Base-by-base conservation (phyloP, 2,329 filamentous ascomycete genomes). In the Bertia moriformis region DNA sequence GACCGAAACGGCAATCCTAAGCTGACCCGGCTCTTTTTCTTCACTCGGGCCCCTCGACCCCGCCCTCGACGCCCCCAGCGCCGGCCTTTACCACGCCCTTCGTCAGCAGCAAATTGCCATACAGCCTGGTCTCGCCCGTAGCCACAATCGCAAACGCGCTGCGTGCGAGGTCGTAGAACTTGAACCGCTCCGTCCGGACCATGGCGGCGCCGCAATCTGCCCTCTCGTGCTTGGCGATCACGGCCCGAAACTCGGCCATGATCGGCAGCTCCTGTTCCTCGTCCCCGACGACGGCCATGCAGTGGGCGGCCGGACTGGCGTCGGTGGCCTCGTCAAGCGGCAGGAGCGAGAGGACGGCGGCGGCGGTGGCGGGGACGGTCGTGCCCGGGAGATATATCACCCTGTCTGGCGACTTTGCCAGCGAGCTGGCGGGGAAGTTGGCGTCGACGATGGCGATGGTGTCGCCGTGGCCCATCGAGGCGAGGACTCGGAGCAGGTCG, bases 81-180 rank as follows among this genome's bases (percentile, higher is more conserved):
- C n/a, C 22, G 18, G 35, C 4, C n/a, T 24, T 24, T n/a, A 40
- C 42, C 30, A 43, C 42, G 14, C 42, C 42, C 40, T 43, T 43
- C 40, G 41, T 43, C 19, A 43, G 33, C n/a, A 43, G 39, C 13
- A 44, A 24, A 39, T 44, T 44, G 13, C 42, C 42, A 30, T 44
- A 42, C 38, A 38, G 38, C 19, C 41, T 40, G 2, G 40, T 40
- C 40, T 44, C 42, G 4, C 41, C 41, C 10, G 42, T 43, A 14
- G 40, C 40, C 4, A 43, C 42, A 19, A 43, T 36, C 14, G 29
- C 36, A 38, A 43, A 43, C 14, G 40, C 40, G 20, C 32, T 38
- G 37, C 38, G 39, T 14, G 42, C 37, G 7, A 37, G 14, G 37
- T 43, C 42, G 19, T 43, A 43, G 35, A 43, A 43, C 2, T 37